Percentiles rank a stretch among this genome's conserved stretches.
These are phyloP conservation scores for Begonia masoniana DNA, from an alignment of 306 rosid genomes.

Conservation along the genomic window DNA sequence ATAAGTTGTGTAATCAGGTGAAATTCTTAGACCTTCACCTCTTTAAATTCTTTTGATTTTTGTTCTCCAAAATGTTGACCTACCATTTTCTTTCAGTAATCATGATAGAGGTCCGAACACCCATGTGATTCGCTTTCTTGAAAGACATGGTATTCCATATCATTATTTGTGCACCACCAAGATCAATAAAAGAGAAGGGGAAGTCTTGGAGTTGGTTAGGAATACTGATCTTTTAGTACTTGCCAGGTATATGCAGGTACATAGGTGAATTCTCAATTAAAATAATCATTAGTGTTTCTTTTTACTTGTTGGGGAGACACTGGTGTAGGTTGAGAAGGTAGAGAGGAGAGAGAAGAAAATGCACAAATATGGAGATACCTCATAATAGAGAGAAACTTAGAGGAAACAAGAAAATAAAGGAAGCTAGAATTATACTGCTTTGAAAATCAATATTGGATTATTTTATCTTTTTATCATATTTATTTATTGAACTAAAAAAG, in stretches of 20 bases:
- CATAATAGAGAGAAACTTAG: no score
- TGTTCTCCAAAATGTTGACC: constrained; percentile 8
- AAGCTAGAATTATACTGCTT: no score
- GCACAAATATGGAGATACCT: not conserved
- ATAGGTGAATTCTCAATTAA: no score
- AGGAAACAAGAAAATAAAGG: no score
- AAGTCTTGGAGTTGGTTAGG: constrained; percentile 74
- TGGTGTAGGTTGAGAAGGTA: constrained; percentile 2
- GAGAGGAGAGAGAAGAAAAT: no score
- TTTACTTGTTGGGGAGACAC: no score
- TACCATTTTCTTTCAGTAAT: constrained; percentile 36
- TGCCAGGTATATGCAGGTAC: constrained; percentile 98
- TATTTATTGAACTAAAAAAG: no score
- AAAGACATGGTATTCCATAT: constrained; percentile 76
- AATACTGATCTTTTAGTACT: constrained; percentile 82
- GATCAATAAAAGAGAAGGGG: constrained; percentile 62
- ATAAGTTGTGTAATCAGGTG: constrained; percentile 81
- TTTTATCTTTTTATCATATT: no score
- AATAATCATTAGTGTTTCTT: not conserved
- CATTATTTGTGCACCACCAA: constrained; percentile 44
- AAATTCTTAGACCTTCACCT: constrained; percentile 9
- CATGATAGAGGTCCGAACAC: constrained; percentile 79
- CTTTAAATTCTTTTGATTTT: not conserved
- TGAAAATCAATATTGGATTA: no score
- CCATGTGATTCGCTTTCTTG: constrained; percentile 74